Base-by-base conservation (phyloP, 352 stramenopile genomes). In the Phytophthora megakarya region DNA sequence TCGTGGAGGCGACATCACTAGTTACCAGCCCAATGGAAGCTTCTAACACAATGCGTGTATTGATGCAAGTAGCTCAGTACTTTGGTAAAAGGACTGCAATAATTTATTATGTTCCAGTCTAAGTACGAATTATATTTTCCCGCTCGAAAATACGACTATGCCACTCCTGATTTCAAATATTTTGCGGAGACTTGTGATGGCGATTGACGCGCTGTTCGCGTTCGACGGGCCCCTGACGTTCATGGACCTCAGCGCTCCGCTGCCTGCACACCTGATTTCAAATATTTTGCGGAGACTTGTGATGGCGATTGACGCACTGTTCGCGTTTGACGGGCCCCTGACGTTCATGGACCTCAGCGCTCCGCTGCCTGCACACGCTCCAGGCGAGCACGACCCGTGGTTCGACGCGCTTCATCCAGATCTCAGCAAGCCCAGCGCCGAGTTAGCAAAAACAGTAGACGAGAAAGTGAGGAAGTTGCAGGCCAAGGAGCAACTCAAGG, bases 261-360 rank as follows among this genome's bases (percentile, higher is more conserved):
- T 70, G 3, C 32, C 47, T 10, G 59, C 57, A 35, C 30, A 35
- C 30, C 16, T 44, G 47, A 16, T 33, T 56, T 35, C 35, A 58
- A 49, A 26, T 21, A 21, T 10, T 19, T 60, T 39, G 30, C 30
- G 40, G 42, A 46, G 9, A 32, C 21, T 73, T 73, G 63, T 42
- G 30, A n/a, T 44, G 40, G 13, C 48, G 4, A 52, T 92, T 10
- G 81, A 91, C 63, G 52, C 74, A 43, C 71, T 89, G 15, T 93
- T 91, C 67, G 84, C 89, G 84, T 93, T 93, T 55, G 77, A 91
- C 44, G 50, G 13, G 30, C 76, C 84, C 42, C 76, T 83, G 51
- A 55, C 64, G 32, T 91, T 82, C 47, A 42, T 69, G 19, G 80
- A 93, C 68, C 72, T 91, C 19, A 76, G 65, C 21, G 75, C 59